These are phyloP conservation scores for Solanum infundibuliforme DNA, from an alignment of 257 asterid species.

Conservation along the genomic window DNA sequence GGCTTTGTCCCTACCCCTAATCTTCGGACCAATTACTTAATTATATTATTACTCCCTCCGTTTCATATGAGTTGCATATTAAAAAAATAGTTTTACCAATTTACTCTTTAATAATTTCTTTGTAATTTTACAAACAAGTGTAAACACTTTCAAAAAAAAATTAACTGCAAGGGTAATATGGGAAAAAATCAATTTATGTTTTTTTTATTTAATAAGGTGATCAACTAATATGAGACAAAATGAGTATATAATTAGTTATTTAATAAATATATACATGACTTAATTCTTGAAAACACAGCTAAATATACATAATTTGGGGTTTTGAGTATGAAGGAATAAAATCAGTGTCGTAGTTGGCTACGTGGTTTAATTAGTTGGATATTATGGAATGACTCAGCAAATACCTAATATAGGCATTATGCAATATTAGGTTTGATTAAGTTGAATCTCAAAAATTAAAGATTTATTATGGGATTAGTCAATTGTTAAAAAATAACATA, in stretches of 20 bases:
- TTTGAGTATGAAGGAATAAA: background rate
- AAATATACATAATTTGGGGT: background rate
- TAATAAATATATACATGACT: background rate
- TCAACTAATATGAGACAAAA: too few species aligned
- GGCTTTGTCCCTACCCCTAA: slow-evolving; percentile 40
- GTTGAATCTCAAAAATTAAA: background rate
- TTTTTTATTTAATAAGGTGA: too few species aligned
- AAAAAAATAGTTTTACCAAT: too few species aligned
- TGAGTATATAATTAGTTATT: background rate
- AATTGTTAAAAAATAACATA: background rate
- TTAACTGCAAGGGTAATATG: too few species aligned
- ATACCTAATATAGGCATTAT: background rate
- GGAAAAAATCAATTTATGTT: too few species aligned
- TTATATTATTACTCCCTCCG: background rate
- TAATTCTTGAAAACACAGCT: background rate
- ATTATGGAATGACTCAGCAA: background rate
- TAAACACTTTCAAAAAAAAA: too few species aligned
- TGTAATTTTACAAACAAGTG: too few species aligned
- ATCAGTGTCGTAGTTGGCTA: background rate
- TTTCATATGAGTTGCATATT: too few species aligned
- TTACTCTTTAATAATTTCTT: too few species aligned
- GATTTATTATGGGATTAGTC: background rate
- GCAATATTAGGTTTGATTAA: background rate
- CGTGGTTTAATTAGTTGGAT: background rate
- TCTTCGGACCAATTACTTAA: slow-evolving; percentile 21